phyloP scores from a whole-genome alignment of 2,329 filamentous ascomycete genomes.

The Periconia macrospinosa region DNA sequence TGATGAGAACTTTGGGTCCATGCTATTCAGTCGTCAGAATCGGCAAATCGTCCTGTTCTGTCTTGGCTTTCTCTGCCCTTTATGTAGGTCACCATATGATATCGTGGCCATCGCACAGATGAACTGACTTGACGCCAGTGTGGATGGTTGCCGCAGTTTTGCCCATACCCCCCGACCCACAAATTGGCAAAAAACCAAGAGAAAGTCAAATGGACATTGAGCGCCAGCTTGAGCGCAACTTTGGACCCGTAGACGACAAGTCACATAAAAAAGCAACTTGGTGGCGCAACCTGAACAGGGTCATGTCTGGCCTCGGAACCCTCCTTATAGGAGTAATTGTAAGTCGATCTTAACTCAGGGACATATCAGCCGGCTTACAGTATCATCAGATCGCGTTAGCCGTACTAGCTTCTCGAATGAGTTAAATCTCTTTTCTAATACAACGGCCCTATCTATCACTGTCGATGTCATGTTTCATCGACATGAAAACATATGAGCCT shows the following conservation, averaged over 20 bases:
- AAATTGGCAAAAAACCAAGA: background rate
- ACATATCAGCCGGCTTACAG: conserved; percentile 10
- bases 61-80: conserved; percentile 75
- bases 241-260: conserved; percentile 50
- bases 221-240: conserved; percentile 48
- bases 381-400: conserved; percentile 36
- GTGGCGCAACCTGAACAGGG: conserved; percentile 66
- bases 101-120: conserved; percentile 13
- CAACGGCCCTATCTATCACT: background rate
- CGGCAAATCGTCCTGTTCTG: conserved; percentile 75
- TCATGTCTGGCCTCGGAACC: conserved; percentile 61
- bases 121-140: conserved; percentile 48
- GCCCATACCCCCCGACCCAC: conserved; percentile 65
- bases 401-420: conserved; percentile 41
- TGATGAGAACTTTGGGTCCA: conserved; percentile 64
- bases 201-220: conserved; percentile 46
- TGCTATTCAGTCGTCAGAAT: conserved; percentile 68
- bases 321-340: conserved; percentile 59
- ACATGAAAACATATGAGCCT: background rate
- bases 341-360: conserved; percentile 31
- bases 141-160: conserved; percentile 81
- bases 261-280: conserved; percentile 63
- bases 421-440: background rate
- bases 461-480: background rate
- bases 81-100: conserved; percentile 42